phyloP scores from a whole-genome alignment of 352 stramenopile genomes.

The Elongisporangium undulatum region DNA sequence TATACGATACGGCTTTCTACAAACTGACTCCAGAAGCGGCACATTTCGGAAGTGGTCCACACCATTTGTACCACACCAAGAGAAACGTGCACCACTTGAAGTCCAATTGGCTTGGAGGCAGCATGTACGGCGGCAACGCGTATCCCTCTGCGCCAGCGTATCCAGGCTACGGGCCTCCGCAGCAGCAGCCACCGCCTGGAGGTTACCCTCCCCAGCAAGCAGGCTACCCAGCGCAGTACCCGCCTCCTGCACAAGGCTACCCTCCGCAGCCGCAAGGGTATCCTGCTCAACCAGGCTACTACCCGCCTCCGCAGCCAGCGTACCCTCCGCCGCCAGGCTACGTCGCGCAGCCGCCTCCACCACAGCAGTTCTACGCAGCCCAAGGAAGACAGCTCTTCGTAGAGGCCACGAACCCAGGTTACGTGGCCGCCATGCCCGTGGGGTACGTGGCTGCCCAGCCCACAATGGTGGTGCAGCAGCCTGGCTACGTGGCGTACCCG shows the following conservation, averaged over 20 bases:
- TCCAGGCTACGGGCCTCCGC: conserved; percentile 15
- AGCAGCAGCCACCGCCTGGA: conserved; percentile 6
- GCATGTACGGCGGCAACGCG: conserved; percentile 23
- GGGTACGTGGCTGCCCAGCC: conserved; percentile 25
- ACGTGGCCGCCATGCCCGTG: conserved; percentile 15
- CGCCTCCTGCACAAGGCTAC: conserved; percentile 15
- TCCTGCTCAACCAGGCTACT: conserved; percentile 22
- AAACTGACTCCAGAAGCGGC: conserved; percentile 1
- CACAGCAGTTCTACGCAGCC: conserved; percentile 60
- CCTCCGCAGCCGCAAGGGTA: conserved; percentile 19
- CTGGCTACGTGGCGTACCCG: conserved; percentile 54
- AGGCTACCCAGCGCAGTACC: conserved; percentile 22
- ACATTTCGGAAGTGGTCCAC: neutral
- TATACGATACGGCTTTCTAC: neutral
- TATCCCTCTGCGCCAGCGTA: conserved; percentile 13
- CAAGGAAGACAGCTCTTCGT: conserved; percentile 69
- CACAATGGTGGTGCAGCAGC: conserved; percentile 22
- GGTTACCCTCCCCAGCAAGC: neutral
- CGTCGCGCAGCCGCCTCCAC: conserved; percentile 23
- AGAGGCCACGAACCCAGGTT: conserved; percentile 36
- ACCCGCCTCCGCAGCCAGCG: conserved; percentile 18
- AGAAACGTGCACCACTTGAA: neutral
- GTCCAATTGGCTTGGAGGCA: neutral
- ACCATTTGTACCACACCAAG: neutral
- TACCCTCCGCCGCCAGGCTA: conserved; percentile 37